These are phyloP conservation scores for Pythium guiyangense DNA, from an alignment of 352 stramenopile genomes.

Conservation along the genomic window DNA sequence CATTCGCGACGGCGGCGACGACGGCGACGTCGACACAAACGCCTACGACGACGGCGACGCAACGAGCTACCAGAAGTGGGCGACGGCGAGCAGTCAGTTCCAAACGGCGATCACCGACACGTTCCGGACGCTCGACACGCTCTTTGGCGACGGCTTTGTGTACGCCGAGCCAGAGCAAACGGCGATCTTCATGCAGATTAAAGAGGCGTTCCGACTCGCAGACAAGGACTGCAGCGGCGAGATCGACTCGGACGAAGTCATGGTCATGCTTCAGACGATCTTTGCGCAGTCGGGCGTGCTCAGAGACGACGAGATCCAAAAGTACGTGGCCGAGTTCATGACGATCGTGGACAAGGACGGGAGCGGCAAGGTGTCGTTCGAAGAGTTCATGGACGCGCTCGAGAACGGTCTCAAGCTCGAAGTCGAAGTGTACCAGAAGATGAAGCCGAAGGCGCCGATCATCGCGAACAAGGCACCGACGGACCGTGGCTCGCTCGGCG, in stretches of 20 bases:
- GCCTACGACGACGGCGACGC: constrained; percentile 10
- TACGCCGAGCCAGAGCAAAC: constrained; percentile 79
- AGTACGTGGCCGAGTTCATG: constrained; percentile 77
- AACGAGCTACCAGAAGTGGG: constrained; percentile 56
- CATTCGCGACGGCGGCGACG: constrained; percentile 44
- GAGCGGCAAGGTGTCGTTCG: constrained; percentile 72
- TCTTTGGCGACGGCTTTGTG: constrained; percentile 71
- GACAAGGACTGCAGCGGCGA: constrained; percentile 81
- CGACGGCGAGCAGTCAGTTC: constrained; percentile 45
- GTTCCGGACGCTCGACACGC: constrained; percentile 64
- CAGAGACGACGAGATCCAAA: constrained; percentile 61
- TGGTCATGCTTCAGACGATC: constrained; percentile 69
- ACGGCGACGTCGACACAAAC: constrained; percentile 14
- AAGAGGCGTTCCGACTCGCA: constrained; percentile 73
- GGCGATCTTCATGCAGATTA: constrained; percentile 86
- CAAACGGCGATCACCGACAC: constrained; percentile 46
- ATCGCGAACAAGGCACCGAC: no score
- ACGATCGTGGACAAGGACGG: constrained; percentile 59
- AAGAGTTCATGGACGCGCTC: constrained; percentile 76
- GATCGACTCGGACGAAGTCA: constrained; percentile 74
- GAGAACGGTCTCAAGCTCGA: constrained; percentile 76
- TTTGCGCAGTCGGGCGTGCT: constrained; percentile 72
- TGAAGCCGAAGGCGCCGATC: constrained; percentile 17
- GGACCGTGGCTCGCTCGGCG: constrained; percentile 1
- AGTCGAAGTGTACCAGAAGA: constrained; percentile 62